Base-by-base conservation (phyloP, 2,329 filamentous ascomycete species). In the Blastomyces silverae region DNA sequence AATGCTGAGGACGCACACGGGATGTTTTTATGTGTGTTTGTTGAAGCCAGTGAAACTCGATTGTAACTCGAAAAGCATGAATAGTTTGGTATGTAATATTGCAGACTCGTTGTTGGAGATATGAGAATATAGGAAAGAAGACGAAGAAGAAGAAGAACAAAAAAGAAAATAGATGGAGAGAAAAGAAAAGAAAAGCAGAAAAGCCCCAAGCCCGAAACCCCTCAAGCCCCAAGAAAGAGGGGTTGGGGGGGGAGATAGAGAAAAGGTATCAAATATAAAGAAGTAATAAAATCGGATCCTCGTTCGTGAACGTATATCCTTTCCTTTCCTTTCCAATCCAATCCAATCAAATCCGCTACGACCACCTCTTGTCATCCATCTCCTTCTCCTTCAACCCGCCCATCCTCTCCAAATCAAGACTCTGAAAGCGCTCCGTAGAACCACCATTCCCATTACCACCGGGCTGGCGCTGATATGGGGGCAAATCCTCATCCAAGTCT, bases 361-460 rank as follows among this genome's bases (percentile, higher is more conserved):
- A 75, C 70, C 75, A 78, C 69, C 71, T 70, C 57, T 73, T 74
- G 42, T 67, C 62, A 64, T 76, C 73, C 34, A 28, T n/a, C 52
- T 89, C 85, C 83, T 96, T 96, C 83, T 97, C 94, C 79, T 92
- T 95, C 70, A 97, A 81, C 17, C 94, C 94, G 62, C 94, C 94
- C 74, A 97, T 95, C 69, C 91, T 87, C 71, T 97, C 90, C 76
- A 99, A 89, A 76, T 99, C 93, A 71, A 99, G 87, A 3, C 92
- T 94, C 76, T 96, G 90, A 80, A 97, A 97, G 70, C 91, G 86
- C 66, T 86, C 85, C 10, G 48, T 25, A 25, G 48, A 22, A 22
- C 8, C n/a, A 50, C 46, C 46, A 13, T 50, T 53, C 25, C 15
- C 50, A 31, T 31, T 53, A 0, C 50, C 13, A 31, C 50, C 25